Evolutionary conservation across 116 monocot species (phyloP).

Genomic region (Trichopus zeylanicus): DNA sequence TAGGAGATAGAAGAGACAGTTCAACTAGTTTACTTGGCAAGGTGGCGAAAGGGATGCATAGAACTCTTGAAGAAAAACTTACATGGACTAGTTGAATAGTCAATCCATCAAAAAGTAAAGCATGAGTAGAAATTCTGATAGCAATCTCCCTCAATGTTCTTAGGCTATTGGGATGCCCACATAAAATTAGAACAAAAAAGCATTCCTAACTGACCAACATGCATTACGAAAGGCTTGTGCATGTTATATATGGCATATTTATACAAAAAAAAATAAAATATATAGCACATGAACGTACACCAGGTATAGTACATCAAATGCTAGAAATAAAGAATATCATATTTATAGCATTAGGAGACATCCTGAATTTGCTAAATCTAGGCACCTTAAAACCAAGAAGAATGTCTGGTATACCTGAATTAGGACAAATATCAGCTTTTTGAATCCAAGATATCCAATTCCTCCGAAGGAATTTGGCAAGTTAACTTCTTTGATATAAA

Average conservation of each 20-base stretch:
- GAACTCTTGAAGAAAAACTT: too few species aligned
- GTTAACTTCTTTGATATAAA: constrained; percentile 50
- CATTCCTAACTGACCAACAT: background rate
- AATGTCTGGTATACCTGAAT: constrained; percentile 54
- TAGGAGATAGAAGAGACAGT: constrained; percentile 42
- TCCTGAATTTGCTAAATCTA: too few species aligned
- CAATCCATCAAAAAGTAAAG: too few species aligned
- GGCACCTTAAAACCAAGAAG: background rate
- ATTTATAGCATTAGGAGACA: background rate
- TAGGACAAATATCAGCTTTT: constrained; percentile 86
- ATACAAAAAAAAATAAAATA: too few species aligned
- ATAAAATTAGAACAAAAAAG: background rate
- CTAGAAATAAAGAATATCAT: background rate
- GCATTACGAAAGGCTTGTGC: background rate
- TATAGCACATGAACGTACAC: too few species aligned
- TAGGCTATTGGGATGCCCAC: background rate
- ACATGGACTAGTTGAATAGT: background rate
- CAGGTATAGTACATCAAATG: too few species aligned
- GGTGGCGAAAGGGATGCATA: background rate
- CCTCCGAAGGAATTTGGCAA: constrained; percentile 81
- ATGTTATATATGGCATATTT: background rate
- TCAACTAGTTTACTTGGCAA: constrained; percentile 65
- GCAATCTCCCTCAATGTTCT: too few species aligned
- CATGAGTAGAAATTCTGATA: too few species aligned
- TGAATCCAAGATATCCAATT: constrained; percentile 67